Evolutionary conservation across 371 early-diverging fungal species (phyloP).

Genomic region (Dentiscutata heterogama): DNA sequence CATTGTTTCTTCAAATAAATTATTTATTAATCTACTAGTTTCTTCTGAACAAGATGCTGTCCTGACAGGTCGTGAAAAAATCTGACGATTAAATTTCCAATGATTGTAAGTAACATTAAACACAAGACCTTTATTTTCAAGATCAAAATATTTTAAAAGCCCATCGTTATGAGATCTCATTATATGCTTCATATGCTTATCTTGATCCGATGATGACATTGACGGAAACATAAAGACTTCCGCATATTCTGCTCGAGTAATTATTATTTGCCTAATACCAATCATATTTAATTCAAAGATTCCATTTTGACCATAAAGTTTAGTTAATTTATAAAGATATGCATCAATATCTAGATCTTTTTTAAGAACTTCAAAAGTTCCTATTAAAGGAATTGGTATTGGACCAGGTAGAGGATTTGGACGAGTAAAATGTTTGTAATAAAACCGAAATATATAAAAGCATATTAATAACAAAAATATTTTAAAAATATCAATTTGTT

Average conservation of each 20-base stretch:
- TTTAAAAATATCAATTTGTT: too few relatives aligned
- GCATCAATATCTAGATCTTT: too few relatives aligned
- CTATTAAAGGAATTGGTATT: too few relatives aligned
- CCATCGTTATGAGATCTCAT: constrained; percentile 32
- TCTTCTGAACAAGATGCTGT: not conserved
- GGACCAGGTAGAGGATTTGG: too few relatives aligned
- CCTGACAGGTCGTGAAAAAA: constrained; percentile 11
- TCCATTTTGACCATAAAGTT: not conserved
- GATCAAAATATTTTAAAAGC: constrained; percentile 40
- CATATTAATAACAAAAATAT: too few relatives aligned
- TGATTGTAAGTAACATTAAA: constrained; percentile 15
- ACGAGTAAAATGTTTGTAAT: too few relatives aligned
- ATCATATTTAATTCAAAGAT: constrained; percentile 35
- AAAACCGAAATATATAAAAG: too few relatives aligned
- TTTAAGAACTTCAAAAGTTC: too few relatives aligned
- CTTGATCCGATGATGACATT: not conserved
- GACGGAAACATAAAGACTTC: not conserved
- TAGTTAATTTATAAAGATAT: too few relatives aligned
- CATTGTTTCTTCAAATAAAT: constrained; percentile 35
- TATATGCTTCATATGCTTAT: too few relatives aligned
- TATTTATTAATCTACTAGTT: not conserved
- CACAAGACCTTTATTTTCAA: constrained; percentile 24
- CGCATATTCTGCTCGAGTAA: constrained; percentile 35
- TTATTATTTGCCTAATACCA: constrained; percentile 37
- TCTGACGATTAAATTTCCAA: constrained; percentile 43